Percentiles rank a stretch among this genome's conserved stretches.
Conservation (phyloP, 1,139 yeast genomes). For the Yamadazyma diospyri region DNA sequence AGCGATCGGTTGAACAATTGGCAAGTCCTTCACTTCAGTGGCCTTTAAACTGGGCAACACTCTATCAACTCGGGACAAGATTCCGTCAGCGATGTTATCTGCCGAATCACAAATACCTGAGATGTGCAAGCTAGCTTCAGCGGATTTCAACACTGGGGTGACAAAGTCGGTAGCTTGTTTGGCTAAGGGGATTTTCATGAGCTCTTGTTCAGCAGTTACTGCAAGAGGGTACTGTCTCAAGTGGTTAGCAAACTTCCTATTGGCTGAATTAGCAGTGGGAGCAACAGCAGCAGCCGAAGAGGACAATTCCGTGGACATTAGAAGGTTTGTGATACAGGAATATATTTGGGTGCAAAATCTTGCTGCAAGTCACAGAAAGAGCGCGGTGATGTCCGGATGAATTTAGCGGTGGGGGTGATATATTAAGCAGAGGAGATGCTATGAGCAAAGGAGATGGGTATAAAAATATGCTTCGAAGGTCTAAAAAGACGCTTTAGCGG, state of each 20-base stretch:
- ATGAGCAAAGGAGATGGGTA: no score
- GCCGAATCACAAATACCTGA: constrained; percentile 18
- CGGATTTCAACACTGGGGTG: constrained; percentile 6
- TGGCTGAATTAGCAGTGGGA: constrained; percentile 3
- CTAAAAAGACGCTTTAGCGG: no score
- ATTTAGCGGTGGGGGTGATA: no score
- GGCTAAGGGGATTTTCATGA: constrained; percentile 11
- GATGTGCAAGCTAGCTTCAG: constrained; percentile 4
- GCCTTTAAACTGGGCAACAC: constrained; percentile 34
- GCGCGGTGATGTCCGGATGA: no score
- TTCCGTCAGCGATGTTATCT: constrained; percentile 29
- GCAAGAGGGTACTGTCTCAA: constrained; percentile 15
- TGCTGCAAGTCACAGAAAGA: no score
- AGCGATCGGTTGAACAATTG: constrained; percentile 39
- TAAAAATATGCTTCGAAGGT: no score
- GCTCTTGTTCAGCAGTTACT: constrained; percentile 10
- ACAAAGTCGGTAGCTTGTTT: constrained; percentile 5
- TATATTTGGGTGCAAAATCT: constrained; percentile 9
- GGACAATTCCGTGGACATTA: constrained; percentile 2
- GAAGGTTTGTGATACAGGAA: constrained; percentile 1
- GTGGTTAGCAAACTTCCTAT: constrained; percentile 11
- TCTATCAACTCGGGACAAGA: constrained; percentile 35
- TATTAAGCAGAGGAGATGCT: no score
- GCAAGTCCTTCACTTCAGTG: constrained; percentile 36
- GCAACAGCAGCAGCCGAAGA: constrained; percentile 2